phyloP scores from a whole-genome alignment of 23 red algal species.

The Agarophyton chilense region DNA sequence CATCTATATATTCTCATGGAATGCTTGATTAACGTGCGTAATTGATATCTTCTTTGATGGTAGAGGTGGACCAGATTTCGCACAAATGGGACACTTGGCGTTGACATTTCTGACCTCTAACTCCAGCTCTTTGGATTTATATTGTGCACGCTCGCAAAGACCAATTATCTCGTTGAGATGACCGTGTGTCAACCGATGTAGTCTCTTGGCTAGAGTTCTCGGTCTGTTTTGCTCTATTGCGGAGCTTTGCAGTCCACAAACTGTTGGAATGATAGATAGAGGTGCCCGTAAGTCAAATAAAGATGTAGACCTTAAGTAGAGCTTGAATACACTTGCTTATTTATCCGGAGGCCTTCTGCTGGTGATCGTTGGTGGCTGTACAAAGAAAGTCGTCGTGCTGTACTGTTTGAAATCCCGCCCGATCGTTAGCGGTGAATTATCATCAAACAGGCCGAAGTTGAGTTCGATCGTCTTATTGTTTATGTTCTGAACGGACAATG shows the following conservation, averaged over 20 bases:
- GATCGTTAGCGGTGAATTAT: background rate
- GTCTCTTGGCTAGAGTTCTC: slow-evolving; percentile 19
- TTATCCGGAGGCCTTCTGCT: background rate
- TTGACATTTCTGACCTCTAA: background rate
- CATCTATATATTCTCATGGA: slow-evolving; percentile 33
- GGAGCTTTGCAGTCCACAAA: background rate
- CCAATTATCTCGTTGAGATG: slow-evolving; percentile 20
- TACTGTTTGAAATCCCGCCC: slow-evolving; percentile 12
- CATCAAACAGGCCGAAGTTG: slow-evolving; percentile 13
- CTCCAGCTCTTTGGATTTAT: background rate
- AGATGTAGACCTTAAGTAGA: background rate
- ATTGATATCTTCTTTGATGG: slow-evolving; percentile 36
- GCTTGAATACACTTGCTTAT: background rate
- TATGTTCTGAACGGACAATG: slow-evolving; percentile 10
- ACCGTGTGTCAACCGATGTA: slow-evolving; percentile 41
- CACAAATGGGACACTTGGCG: slow-evolving; percentile 18
- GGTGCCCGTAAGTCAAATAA: background rate
- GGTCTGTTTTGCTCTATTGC: background rate
- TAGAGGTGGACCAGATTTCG: slow-evolving; percentile 3
- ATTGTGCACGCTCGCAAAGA: background rate
- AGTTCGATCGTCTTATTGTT: background rate
- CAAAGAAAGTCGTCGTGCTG: background rate
- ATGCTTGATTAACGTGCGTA: slow-evolving; percentile 48
- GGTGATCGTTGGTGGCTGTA: background rate
- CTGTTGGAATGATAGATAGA: background rate